Base-by-base conservation (phyloP, 2,329 filamentous ascomycete species). In the Bipolaris victoriae region DNA sequence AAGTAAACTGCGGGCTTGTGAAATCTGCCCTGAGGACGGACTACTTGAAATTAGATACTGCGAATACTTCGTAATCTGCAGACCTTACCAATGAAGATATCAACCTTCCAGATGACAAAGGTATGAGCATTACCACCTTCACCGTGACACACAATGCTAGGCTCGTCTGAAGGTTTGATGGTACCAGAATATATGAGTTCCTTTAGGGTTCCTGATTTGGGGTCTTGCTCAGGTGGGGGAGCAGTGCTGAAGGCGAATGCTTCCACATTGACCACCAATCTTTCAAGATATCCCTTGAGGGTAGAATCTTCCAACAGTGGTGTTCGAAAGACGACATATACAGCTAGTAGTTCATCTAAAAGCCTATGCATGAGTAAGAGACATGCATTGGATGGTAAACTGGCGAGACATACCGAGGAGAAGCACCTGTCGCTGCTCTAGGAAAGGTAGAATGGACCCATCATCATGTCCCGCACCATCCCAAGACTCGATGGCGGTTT, bases 341-440 rank as follows among this genome's bases (percentile, higher is more conserved):
- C 82, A 61, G 88, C 80, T 55, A 90, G 82, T 24, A 86, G 86
- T 80, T 93, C 90, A 83, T 93, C 90, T 92, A 78, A 56, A 71
- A 49, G 70, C 79, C 78, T 83, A 77, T 66, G 67, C 33, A 77
- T 83, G 76, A 84, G 83, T 80, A 80, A 82, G 78, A 80, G 65
- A 70, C 57, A 57, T 68, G 78, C 80, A 69, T 63, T 67, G 70
- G 65, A 77, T 76, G 78, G 63, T 70, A 60, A 64, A 64, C 55
- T 58, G 37, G 5, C 49, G 52, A 57, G 52, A 75, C 84, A 65
- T 80, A 92, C 90, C 90, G 70, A 92, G 91, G 71, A 90, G 89
- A 37, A 93, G 79, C 52, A 83, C 82, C 37, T 88, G 82, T 63
- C 90, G 83, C 66, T 86, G 83, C 41, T 84, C 78, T 68, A 91